Evolutionary conservation across 768 basidiomycete genomes (phyloP), one percentile per base, ranked within the genome.

Genomic region (Termitomyces sp.): DNA sequence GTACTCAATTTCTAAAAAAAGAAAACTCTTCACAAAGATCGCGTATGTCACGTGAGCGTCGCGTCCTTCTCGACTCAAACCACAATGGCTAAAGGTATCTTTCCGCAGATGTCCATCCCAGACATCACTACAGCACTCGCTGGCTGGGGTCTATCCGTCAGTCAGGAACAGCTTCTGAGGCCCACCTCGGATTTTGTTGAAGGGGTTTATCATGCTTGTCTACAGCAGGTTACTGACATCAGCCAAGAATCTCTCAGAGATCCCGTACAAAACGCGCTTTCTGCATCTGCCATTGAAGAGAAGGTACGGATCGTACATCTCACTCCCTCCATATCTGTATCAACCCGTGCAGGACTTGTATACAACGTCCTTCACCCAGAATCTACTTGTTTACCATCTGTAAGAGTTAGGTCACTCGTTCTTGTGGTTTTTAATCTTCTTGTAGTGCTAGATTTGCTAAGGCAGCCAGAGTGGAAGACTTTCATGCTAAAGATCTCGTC

Each of bases 401-500:
- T 88, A 67, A 59, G 79, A 63, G 13, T 33, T 28, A 10, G 40
- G 24, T 33, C n/a, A 13, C 1, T 58, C 16, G 24, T 35, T n/a
- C 44, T 38, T 26, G 28, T 38, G 53, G 38, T 36, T 38, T 64
- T 26, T 53, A 44, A 51, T 58, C 20, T 43, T 46, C 33, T 50
- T 46, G 0, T 62, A 91, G 88, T 20, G 76, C 81, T 26, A 85
- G 90, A 45, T 82, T 94, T 33, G 88, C 90, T 3, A 76, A 72
- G 51, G 86, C 90, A 0, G 88, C 92, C 5, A 78, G 85, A 63
- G 82, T 91, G 40, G 81, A 87, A 55, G 85, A 89, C 68, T 94
- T 96, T 69, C 85, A 79, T 60, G 75, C 89, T 54, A 83, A 77
- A 62, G 94, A 97, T 62, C 69, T 96, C 18, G 77, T 78, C 55